Conservation (phyloP, 225 moss, liverwort and hornwort species). For the Marchantia paleacea region DNA sequence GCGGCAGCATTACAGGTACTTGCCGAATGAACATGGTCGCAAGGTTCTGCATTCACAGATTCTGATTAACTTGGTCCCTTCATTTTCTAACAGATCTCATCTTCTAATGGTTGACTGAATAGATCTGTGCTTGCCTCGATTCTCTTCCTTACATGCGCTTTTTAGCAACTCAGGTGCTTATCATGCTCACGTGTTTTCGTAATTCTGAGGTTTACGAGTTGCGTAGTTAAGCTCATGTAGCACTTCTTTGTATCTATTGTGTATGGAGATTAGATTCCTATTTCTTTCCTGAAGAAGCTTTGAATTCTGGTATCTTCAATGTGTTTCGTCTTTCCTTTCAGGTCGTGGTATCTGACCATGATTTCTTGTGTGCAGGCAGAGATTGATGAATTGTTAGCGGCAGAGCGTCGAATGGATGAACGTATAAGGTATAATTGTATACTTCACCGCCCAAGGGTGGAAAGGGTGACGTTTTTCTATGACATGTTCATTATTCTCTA, state of each 20-base stretch:
- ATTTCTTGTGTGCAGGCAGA: conserved; percentile 42
- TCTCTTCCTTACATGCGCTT: too few species aligned
- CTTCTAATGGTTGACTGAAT: too few species aligned
- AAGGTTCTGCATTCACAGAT: not conserved
- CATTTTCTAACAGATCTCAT: not conserved
- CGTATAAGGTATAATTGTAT: conserved; percentile 48
- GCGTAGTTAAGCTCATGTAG: not conserved
- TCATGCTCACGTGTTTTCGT: not conserved
- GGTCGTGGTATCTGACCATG: not conserved
- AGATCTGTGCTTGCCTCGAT: too few species aligned
- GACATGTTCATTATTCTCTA: too few species aligned
- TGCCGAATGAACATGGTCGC: not conserved
- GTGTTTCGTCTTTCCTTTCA: too few species aligned
- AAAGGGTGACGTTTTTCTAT: not conserved
- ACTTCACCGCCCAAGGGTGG: too few species aligned
- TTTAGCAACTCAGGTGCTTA: not conserved
- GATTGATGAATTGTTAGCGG: conserved; percentile 57
- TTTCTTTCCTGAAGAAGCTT: not conserved
- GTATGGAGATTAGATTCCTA: not conserved
- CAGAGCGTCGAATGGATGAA: conserved; percentile 68
- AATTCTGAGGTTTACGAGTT: not conserved
- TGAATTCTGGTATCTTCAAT: too few species aligned
- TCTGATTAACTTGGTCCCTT: too few species aligned
- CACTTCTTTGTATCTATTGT: not conserved
- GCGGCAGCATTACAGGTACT: conserved; percentile 58